Conservation (phyloP, 345 rosid species). For the Raphanus sativus region DNA sequence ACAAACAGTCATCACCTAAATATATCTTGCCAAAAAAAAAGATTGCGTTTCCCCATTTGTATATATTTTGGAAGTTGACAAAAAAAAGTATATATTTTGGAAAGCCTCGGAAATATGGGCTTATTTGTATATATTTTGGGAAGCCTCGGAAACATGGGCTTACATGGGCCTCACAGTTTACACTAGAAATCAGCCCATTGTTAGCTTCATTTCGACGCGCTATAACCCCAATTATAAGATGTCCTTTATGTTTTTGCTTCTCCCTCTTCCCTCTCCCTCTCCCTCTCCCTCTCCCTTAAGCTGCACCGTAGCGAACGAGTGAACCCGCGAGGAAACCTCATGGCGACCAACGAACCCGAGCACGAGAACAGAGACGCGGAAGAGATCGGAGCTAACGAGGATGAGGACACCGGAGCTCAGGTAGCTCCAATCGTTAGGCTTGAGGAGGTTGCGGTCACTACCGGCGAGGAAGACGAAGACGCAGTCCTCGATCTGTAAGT, state of each 20-base stretch:
- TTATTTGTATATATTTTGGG: background rate
- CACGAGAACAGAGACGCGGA: conserved; percentile 69
- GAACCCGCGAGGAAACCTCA: conserved; percentile 13
- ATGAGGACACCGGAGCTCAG: conserved; percentile 97
- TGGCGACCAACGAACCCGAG: conserved; percentile 67
- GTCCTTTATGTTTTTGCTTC: background rate
- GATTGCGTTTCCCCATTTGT: background rate
- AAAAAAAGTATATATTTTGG: too few relatives aligned
- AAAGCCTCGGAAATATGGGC: background rate
- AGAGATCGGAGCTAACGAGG: conserved; percentile 69
- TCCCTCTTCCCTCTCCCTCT: too few relatives aligned
- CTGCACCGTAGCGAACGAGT: conserved; percentile 31
- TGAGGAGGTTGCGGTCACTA: conserved; percentile 79
- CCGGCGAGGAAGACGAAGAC: conserved; percentile 95
- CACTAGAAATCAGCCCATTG: conserved; percentile 17
- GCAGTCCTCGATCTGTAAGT: conserved; percentile 78
- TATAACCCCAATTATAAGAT: background rate
- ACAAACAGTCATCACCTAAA: too few relatives aligned
- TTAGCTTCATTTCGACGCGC: conserved; percentile 22
- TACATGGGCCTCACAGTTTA: conserved; percentile 1
- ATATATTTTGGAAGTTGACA: too few relatives aligned
- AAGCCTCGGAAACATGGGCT: background rate
- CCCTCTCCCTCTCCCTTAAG: background rate
- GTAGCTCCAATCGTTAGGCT: conserved; percentile 86
- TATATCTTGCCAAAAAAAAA: background rate